Percentiles rank a stretch among this genome's conserved stretches.
Evolutionary conservation across 1,139 yeast species (phyloP).

Genomic region (Debaryomyces udenii): DNA sequence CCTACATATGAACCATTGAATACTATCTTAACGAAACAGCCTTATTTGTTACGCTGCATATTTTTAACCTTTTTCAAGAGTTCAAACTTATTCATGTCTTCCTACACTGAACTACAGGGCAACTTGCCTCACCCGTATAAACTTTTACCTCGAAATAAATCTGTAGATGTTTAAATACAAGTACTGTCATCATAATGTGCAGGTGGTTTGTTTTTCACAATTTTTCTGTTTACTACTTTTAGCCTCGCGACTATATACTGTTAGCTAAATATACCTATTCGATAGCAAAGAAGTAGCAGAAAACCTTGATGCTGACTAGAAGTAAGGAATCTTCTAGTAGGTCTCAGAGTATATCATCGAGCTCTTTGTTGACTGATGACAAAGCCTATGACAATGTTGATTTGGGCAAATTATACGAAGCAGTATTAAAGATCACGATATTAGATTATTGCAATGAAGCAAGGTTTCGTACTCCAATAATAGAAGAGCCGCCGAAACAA

Average conservation of each 20-base stretch:
- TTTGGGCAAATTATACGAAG: slow-evolving; percentile 35
- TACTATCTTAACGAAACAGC: background rate
- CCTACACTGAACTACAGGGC: no score
- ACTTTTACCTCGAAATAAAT: no score
- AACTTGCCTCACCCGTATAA: no score
- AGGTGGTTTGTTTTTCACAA: background rate
- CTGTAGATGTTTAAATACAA: no score
- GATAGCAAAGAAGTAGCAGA: background rate
- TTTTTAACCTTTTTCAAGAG: no score
- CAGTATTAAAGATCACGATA: slow-evolving; percentile 51
- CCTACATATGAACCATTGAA: background rate
- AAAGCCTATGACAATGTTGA: slow-evolving; percentile 32
- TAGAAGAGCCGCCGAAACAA: background rate
- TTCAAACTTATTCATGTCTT: no score
- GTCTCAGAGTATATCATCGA: slow-evolving; percentile 29
- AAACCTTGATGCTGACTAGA: slow-evolving; percentile 16
- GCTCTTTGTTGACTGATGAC: slow-evolving; percentile 24
- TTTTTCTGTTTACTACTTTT: slow-evolving; percentile 1
- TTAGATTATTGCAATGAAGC: slow-evolving; percentile 63
- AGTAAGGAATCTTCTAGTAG: slow-evolving; percentile 16
- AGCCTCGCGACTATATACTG: background rate
- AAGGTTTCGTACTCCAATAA: slow-evolving; percentile 50
- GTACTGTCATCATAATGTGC: background rate
- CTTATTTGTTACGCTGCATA: no score
- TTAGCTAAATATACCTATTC: no score